A percentile compares a stretch with the other conserved stretches of the same genome.
phyloP scores from a whole-genome alignment of 768 basidiomycete genomes.

The Collybiopsis luxurians region DNA sequence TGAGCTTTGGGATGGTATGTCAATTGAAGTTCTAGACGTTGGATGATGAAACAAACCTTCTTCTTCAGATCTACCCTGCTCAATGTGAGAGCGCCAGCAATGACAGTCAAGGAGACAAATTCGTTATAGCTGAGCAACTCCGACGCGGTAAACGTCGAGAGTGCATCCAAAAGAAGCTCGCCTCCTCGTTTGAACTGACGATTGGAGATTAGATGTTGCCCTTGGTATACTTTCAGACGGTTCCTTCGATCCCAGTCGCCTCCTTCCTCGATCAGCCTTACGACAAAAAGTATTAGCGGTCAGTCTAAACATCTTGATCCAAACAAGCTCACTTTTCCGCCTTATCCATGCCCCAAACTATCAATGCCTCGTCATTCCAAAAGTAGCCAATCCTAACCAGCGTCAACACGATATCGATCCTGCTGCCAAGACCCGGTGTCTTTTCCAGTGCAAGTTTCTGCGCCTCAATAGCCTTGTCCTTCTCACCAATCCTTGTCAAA shows the following conservation, averaged over 20 bases:
- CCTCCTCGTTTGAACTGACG: conserved; percentile 89
- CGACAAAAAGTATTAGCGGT: not conserved
- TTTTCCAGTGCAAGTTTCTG: conserved; percentile 86
- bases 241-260: conserved; percentile 99
- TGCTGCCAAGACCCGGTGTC: conserved; percentile 87
- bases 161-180: conserved; percentile 84
- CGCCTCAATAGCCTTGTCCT: conserved; percentile 83
- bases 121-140: conserved; percentile 88
- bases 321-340: conserved; percentile 70
- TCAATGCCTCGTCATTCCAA: conserved; percentile 73
- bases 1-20: conserved; percentile 51
- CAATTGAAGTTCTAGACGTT: not conserved
- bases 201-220: conserved; percentile 78
- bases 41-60: conserved; percentile 49
- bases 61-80: conserved; percentile 88
- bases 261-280: conserved; percentile 86
- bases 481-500: conserved; percentile 87
- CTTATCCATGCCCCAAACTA: conserved; percentile 67
- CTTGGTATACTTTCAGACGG: conserved; percentile 93
- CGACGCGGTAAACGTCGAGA: conserved; percentile 92
- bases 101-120: conserved; percentile 83
- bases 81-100: conserved; percentile 74
- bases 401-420: conserved; percentile 90
- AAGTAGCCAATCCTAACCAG: conserved; percentile 90
- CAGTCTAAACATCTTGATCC: not conserved